Base-by-base conservation (phyloP, 441 rosid species). In the Geranium incanum region DNA sequence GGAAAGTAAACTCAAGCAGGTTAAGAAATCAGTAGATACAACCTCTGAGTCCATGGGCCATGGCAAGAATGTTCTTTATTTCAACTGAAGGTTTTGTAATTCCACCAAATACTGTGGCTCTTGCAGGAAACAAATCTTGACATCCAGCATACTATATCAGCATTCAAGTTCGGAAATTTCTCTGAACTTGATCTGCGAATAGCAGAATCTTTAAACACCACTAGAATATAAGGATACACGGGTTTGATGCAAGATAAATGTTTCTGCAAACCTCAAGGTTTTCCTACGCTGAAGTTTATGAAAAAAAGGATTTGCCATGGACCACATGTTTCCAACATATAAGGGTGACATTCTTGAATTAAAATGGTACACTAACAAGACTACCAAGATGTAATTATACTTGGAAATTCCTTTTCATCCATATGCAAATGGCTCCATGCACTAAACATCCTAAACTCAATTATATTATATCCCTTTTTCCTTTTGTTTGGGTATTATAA, bases 21-120 rank as follows among this genome's bases (percentile, higher is more conserved):
- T 33, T 65, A 33, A 36, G 62, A 63, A 63, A 65, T 33, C 68
- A 63, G 66, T 11, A 3, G 2, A 63, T 63, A n/a, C 66, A 28
- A 63, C 37, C 66, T 23, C 4, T 60, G 38, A 23, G n/a, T 63
- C 36, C 66, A 63, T 28, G 11, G 38, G 37, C 36, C 66, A 63
- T 28, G 11, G 38, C 33, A 63, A 8, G 38, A 23, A 28, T 28
- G 15, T 63, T 63, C 66, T 62, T 63, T 64, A 64, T 64, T 12
- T 28, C 3, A 28, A 62, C 37, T 8, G 15, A 12, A 62, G 37
- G 28, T 62, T 62, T 62, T 23, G 37, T 37, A 62, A 62, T 62
- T 62, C 37, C 66, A 62, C 66, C 1, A 9, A 62, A 64, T 28
- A 64, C 18, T 65, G n/a, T 33, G 7, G 65, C 7, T 59, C 65